phyloP scores from a whole-genome alignment of 2,329 filamentous ascomycete genomes.

The Apiospora koreana region DNA sequence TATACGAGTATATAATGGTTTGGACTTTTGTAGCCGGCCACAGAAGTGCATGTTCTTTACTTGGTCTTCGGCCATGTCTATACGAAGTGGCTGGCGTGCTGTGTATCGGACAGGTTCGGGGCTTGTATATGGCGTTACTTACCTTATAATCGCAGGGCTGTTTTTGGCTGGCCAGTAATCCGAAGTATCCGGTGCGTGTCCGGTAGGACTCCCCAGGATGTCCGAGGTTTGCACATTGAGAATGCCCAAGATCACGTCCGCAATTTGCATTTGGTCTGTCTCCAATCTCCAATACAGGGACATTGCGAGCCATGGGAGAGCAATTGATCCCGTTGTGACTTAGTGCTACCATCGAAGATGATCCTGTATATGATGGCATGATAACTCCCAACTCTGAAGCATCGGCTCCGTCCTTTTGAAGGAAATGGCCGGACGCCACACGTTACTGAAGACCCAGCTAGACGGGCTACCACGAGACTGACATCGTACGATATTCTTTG shows the following conservation, averaged over 20 bases:
- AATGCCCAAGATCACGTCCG: neutral
- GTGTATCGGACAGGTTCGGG: neutral
- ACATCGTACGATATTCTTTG: too few species aligned
- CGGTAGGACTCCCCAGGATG: neutral
- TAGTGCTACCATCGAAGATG: neutral
- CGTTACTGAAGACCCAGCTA: neutral
- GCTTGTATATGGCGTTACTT: neutral
- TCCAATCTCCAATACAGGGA: neutral
- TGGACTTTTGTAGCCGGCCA: neutral
- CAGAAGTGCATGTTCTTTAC: neutral
- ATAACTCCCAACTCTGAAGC: neutral
- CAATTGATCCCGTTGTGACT: neutral
- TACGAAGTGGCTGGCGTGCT: neutral
- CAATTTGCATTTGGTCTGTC: neutral
- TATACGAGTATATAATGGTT: too few species aligned
- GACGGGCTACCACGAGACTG: neutral
- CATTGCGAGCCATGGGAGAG: too few species aligned
- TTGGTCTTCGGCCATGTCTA: neutral
- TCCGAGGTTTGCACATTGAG: too few species aligned
- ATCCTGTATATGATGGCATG: neutral
- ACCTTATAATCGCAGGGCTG: neutral
- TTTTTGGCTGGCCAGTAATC: neutral
- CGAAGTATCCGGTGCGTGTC: neutral
- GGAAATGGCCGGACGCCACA: neutral
- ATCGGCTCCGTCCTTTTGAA: neutral